Percentiles rank a stretch among this genome's conserved stretches.
These are phyloP conservation scores for Euphrasia arctica DNA, from an alignment of 305 asterid genomes.

Conservation along the genomic window DNA sequence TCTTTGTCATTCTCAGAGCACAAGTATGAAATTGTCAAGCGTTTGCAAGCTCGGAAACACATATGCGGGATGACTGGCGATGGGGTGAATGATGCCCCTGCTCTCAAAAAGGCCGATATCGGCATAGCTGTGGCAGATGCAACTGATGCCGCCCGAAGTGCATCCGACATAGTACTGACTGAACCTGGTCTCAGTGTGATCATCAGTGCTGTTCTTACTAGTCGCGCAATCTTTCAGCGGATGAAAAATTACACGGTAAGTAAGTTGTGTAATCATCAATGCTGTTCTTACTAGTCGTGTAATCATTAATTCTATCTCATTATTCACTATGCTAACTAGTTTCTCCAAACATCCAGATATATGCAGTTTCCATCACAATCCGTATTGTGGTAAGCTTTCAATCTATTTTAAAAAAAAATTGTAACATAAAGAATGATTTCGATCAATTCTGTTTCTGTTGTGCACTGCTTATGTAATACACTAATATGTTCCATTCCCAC, in stretches of 20 bases:
- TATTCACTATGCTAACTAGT: conserved; percentile 28
- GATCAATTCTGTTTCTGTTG: not conserved
- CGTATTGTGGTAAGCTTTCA: conserved; percentile 75
- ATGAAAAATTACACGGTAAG: conserved; percentile 75
- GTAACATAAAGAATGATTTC: not conserved
- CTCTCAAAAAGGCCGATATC: conserved; percentile 77
- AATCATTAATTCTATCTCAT: conserved; percentile 1
- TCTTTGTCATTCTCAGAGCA: conserved; percentile 50
- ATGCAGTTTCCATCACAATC: conserved; percentile 83
- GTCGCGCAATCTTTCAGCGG: conserved; percentile 81
- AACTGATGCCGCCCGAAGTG: conserved; percentile 75
- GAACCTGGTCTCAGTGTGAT: conserved; percentile 89
- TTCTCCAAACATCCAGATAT: conserved; percentile 51
- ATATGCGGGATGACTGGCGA: conserved; percentile 91
- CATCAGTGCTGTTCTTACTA: conserved; percentile 83
- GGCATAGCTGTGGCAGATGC: conserved; percentile 88
- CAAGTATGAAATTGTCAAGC: conserved; percentile 79
- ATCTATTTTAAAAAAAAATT: conserved; percentile 15
- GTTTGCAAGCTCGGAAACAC: conserved; percentile 80
- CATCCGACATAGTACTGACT: conserved; percentile 81
- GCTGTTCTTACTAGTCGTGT: conserved; percentile 3
- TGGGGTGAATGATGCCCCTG: conserved; percentile 80
- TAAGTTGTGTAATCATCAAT: not conserved
- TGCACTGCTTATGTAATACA: conserved; percentile 20
- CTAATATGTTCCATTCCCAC: conserved; percentile 25